Evolutionary conservation across 2,329 filamentous ascomycete species (phyloP).

Genomic region (Fusarium guadeloupense): DNA sequence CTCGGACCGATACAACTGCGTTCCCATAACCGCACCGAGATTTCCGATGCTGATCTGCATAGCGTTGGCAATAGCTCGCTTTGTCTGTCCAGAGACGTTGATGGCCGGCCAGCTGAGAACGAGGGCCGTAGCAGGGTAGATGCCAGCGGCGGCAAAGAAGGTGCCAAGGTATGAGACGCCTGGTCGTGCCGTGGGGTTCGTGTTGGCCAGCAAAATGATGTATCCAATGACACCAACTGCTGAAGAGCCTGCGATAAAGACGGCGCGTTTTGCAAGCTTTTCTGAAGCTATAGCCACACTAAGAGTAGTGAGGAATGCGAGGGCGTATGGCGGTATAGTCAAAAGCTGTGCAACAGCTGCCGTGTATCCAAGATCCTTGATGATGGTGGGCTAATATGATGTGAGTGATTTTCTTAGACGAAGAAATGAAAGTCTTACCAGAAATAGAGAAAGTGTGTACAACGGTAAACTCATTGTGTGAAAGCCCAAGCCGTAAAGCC

Average conservation of each 20-base stretch:
- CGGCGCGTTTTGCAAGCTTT: constrained; percentile 62
- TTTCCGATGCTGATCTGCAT: constrained; percentile 80
- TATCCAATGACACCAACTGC: constrained; percentile 69
- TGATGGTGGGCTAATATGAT: constrained; percentile 57
- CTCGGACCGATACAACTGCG: constrained; percentile 70
- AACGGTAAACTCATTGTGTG: constrained; percentile 75
- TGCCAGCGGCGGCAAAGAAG: constrained; percentile 71
- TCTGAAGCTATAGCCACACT: constrained; percentile 69
- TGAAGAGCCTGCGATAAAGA: constrained; percentile 70
- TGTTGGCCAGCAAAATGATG: constrained; percentile 65
- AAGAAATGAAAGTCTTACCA: constrained; percentile 49
- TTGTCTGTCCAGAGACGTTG: constrained; percentile 76
- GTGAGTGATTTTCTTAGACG: accelerated
- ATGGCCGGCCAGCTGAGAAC: constrained; percentile 76
- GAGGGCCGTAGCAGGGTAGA: constrained; percentile 72
- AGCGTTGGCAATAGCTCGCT: constrained; percentile 72
- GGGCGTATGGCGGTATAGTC: constrained; percentile 71
- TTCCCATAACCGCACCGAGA: constrained; percentile 73
- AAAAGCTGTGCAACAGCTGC: constrained; percentile 65
- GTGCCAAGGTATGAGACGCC: constrained; percentile 69
- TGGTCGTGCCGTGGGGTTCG: constrained; percentile 55
- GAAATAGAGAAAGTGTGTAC: constrained; percentile 65
- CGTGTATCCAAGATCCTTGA: constrained; percentile 62
- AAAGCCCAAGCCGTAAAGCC: constrained; percentile 76
- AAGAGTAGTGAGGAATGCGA: constrained; percentile 69